Evolutionary conservation across 345 rosid genomes (phyloP).

Genomic region (Melaleuca quinquenervia): DNA sequence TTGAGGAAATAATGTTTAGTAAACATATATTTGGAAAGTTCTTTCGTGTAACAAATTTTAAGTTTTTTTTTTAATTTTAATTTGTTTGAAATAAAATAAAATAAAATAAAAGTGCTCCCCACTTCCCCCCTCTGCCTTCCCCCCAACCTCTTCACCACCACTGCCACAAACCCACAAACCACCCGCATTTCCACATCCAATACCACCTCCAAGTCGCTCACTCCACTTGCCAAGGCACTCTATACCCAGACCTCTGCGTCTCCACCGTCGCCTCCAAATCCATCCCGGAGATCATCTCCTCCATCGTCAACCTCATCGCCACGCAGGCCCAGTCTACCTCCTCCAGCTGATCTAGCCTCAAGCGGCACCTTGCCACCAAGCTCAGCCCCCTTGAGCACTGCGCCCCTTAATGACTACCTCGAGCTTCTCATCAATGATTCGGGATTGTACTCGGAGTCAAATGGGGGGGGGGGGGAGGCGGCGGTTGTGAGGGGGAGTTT

Average conservation of each 20-base stretch:
- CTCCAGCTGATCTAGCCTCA: slow-evolving; percentile 34
- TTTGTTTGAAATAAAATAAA: too few relatives aligned
- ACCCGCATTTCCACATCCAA: neutral
- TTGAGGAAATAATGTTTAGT: too few relatives aligned
- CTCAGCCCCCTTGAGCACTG: slow-evolving; percentile 20
- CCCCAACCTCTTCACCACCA: neutral
- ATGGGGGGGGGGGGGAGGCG: too few relatives aligned
- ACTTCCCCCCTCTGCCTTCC: neutral
- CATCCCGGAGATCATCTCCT: slow-evolving; percentile 33
- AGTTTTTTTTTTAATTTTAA: too few relatives aligned
- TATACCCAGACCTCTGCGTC: slow-evolving; percentile 34
- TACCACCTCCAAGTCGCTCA: slow-evolving; percentile 4
- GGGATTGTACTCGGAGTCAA: too few relatives aligned
- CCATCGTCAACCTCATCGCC: slow-evolving; percentile 39
- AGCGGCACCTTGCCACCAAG: slow-evolving; percentile 3
- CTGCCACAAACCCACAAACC: too few relatives aligned
- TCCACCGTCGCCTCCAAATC: slow-evolving; percentile 38
- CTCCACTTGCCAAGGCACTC: neutral
- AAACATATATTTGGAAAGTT: too few relatives aligned
- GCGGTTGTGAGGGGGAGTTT: too few relatives aligned
- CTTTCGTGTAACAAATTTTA: too few relatives aligned
- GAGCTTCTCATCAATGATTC: too few relatives aligned
- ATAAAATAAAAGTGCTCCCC: too few relatives aligned
- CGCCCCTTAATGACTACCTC: slow-evolving; percentile 57
- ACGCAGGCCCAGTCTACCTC: slow-evolving; percentile 29